Evolutionary conservation across 139 green algal genomes (phyloP), one percentile per base, ranked within the genome.

Genomic region (Dunaliella primolecta): DNA sequence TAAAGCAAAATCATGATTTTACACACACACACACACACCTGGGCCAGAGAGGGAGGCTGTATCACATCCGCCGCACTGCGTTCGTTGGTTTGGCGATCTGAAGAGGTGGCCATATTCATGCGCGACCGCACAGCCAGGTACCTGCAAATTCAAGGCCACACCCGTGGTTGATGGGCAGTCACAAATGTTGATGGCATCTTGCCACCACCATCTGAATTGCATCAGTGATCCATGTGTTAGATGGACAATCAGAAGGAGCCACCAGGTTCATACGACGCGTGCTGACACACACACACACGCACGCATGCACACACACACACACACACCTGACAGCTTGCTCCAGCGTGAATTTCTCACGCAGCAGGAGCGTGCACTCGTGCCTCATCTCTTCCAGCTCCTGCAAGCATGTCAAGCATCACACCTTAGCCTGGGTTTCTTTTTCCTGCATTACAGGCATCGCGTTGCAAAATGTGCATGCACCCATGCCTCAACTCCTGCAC

Each of bases 371-470:
- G 81, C 85, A 91, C 82, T 95, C 90, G 71, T 93, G 87, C 2
- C 92, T 74, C 84, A 95, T 85, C 86, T 95, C 92, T 85, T 95
- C 92, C 75, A 95, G 87, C 88, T 94, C 92, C 46, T 64, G 46
- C 46, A 64, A n/a, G n/a, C n/a, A n/a, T n/a, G n/a, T n/a, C n/a
- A n/a, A n/a, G n/a, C n/a, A n/a, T n/a, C n/a, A n/a, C n/a, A n/a
- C n/a, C n/a, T n/a, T n/a, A n/a, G n/a, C n/a, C n/a, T n/a, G n/a
- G n/a, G n/a, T n/a, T n/a, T n/a, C n/a, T n/a, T n/a, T n/a, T n/a
- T n/a, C n/a, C n/a, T n/a, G n/a, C n/a, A n/a, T n/a, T n/a, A n/a
- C n/a, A n/a, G n/a, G n/a, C n/a, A n/a, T n/a, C n/a, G n/a, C n/a
- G n/a, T n/a, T n/a, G n/a, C n/a, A n/a, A n/a, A n/a, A n/a, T n/a